A percentile compares a stretch with the other conserved stretches of the same genome.
phyloP scores from a whole-genome alignment of 345 rosid species.

The Jatropha curcas region DNA sequence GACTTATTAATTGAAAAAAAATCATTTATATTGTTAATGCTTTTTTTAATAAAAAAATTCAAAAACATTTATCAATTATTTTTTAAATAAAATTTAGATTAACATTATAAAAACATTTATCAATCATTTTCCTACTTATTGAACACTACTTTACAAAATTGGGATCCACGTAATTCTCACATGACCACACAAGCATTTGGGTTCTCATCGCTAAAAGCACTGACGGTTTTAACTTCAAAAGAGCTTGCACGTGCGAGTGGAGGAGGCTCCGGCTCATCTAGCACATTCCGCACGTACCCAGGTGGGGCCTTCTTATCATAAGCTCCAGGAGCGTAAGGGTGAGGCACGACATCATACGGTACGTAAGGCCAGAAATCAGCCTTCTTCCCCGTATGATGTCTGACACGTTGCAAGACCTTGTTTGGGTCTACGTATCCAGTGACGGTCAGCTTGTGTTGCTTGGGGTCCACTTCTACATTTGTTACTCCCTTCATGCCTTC shows the following conservation, averaged over 20 bases:
- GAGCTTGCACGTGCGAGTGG: constrained; percentile 27
- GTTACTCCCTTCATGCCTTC: constrained; percentile 32
- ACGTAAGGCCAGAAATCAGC: constrained; percentile 37
- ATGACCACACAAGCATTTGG: constrained; percentile 35
- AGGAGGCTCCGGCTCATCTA: constrained; percentile 18
- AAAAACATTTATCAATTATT: too few species aligned
- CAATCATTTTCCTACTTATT: too few species aligned
- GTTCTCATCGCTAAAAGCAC: constrained; percentile 35
- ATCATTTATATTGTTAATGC: too few species aligned
- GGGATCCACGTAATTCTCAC: too few species aligned
- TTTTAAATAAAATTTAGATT: too few species aligned
- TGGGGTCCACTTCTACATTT: constrained; percentile 18
- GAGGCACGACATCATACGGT: constrained; percentile 26
- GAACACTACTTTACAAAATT: too few species aligned
- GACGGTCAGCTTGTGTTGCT: constrained; percentile 29
- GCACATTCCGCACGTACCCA: constrained; percentile 28
- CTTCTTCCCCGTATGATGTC: constrained; percentile 29
- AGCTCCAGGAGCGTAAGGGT: constrained; percentile 28
- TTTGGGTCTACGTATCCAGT: constrained; percentile 26
- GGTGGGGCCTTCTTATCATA: constrained; percentile 35
- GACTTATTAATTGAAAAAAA: too few species aligned
- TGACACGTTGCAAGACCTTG: constrained; percentile 29
- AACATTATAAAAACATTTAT: too few species aligned
- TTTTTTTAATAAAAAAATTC: too few species aligned
- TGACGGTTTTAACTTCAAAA: constrained; percentile 23